Evolutionary conservation across 495 filamentous ascomycete genomes (phyloP).

Genomic region (Durotheca rogersii): DNA sequence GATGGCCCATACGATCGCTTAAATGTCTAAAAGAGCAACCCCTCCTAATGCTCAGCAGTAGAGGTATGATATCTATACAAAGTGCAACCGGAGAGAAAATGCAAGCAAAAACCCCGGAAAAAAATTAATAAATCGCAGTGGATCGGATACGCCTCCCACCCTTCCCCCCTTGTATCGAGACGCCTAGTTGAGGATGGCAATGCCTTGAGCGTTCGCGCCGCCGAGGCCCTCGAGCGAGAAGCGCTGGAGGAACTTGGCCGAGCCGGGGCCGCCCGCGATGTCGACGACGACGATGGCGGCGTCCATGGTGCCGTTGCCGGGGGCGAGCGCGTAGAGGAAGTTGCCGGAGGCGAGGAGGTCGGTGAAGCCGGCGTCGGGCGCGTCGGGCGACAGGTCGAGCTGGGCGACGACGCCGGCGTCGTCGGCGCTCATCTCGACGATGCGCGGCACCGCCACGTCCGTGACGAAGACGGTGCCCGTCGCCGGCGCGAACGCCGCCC

Average conservation of each 20-base stretch:
- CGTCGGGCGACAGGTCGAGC: slow-evolving; percentile 42
- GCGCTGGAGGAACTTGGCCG: slow-evolving; percentile 44
- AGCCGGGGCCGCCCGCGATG: slow-evolving; percentile 37
- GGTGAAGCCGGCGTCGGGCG: slow-evolving; percentile 53
- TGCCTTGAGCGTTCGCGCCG: slow-evolving; percentile 37
- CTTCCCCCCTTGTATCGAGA: too few relatives aligned
- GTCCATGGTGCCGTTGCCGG: slow-evolving; percentile 50
- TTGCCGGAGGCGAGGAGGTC: slow-evolving; percentile 54
- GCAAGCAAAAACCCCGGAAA: too few relatives aligned
- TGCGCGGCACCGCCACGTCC: slow-evolving; percentile 50
- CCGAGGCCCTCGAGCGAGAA: slow-evolving; percentile 36
- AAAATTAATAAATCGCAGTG: background rate
- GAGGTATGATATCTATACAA: too few relatives aligned
- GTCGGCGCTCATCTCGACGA: slow-evolving; percentile 53
- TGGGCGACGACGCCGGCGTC: slow-evolving; percentile 44
- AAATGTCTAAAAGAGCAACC: too few relatives aligned
- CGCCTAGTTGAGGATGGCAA: slow-evolving; percentile 31
- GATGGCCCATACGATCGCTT: too few relatives aligned
- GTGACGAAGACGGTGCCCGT: slow-evolving; percentile 55
- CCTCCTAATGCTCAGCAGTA: too few relatives aligned
- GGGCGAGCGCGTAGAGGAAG: slow-evolving; percentile 56
- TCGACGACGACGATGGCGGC: slow-evolving; percentile 54
- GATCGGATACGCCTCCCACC: too few relatives aligned
- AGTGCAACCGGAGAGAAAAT: too few relatives aligned
- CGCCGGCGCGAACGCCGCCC: slow-evolving; percentile 45